A percentile compares a stretch with the other conserved stretches of the same genome.
Evolutionary conservation across 2,329 filamentous ascomycete species (phyloP).

Genomic region (Sporothrix dimorphospora): DNA sequence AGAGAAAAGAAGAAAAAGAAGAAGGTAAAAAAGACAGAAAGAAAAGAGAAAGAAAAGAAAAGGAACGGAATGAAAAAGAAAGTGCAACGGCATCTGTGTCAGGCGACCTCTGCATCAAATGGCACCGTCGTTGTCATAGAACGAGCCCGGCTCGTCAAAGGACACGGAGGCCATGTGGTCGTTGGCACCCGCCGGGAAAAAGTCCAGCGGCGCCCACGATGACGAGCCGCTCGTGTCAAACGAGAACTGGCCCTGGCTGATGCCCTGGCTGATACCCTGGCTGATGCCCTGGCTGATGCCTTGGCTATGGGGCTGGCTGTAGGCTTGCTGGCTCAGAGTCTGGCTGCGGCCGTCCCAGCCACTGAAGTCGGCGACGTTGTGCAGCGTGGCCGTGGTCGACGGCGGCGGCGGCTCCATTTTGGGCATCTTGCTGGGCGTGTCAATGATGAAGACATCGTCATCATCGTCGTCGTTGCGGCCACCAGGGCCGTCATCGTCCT

Average conservation of each 20-base stretch:
- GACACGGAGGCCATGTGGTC: slow-evolving; percentile 24
- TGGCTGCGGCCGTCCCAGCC: slow-evolving; percentile 2
- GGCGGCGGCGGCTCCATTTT: slow-evolving; percentile 15
- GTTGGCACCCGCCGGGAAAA: not conserved
- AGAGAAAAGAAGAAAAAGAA: not conserved
- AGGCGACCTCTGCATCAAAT: not conserved
- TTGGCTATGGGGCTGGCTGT: not conserved
- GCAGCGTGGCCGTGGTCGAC: not conserved
- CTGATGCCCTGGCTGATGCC: not conserved
- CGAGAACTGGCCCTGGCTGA: slow-evolving; percentile 14
- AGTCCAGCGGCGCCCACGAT: slow-evolving; percentile 25
- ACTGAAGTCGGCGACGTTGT: not conserved
- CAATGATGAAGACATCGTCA: slow-evolving; percentile 42
- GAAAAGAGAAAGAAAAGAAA: not conserved
- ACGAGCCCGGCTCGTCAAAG: slow-evolving; percentile 23
- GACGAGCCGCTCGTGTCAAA: slow-evolving; percentile 27
- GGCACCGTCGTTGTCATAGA: slow-evolving; percentile 30
- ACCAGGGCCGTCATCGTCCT: slow-evolving; percentile 9
- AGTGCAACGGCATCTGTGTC: not conserved
- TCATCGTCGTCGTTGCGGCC: slow-evolving; percentile 36
- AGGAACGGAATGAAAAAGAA: not conserved
- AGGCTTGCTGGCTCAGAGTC: not conserved
- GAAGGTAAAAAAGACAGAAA: not conserved
- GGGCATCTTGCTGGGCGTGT: slow-evolving; percentile 45
- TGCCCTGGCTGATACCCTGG: not conserved